Base-by-base conservation (phyloP, 768 basidiomycete genomes). In the Trametes villosa region DNA sequence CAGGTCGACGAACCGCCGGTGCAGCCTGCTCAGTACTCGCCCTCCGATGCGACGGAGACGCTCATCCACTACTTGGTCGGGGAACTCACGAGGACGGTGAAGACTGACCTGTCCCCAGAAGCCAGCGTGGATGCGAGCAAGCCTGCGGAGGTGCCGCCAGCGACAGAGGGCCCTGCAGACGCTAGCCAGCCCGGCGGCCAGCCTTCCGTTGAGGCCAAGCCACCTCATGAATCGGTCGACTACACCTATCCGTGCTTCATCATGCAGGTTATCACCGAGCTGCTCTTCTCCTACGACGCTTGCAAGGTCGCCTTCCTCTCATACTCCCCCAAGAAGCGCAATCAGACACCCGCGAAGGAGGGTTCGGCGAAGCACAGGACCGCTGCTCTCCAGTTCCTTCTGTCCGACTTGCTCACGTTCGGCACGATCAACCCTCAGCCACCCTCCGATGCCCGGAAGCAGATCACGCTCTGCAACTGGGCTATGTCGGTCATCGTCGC, bases 281-380 rank as follows among this genome's bases (percentile, higher is more conserved):
- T 98, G 11, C 76, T 97, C 13, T 93, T 96, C 62, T 98, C 94
- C 13, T 99, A 98, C 68, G 89, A 94, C 65, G 74, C 86, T 7
- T 96, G 94, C 85, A 99, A 98, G 74, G 71, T 87, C 26, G 87
- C 90, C 6, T 94, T 99, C 74, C 72, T 97, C 53, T 88, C 91
- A 0, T 94, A 85, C 67, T 84, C 86, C 0, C 81, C 86, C 4
- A 90, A 88, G 76, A 83, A 79, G 65, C 83, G 85, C 29, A 67
- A 75, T 1, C 81, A 84, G 47, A 81, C 84, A 0, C 82, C 83
- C 5, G 75, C 82, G n/a, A 92, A 92, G 73, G 89, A 92, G 34
- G 67, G 73, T 24, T 53, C 67, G n/a, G 77, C 76, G 65, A 92
- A 86, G 67, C 81, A 84, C 68, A 80, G 87, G 59, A 77, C 84